Base-by-base conservation (phyloP, 1,139 yeast species). In the Suhomyces coccinellae region DNA sequence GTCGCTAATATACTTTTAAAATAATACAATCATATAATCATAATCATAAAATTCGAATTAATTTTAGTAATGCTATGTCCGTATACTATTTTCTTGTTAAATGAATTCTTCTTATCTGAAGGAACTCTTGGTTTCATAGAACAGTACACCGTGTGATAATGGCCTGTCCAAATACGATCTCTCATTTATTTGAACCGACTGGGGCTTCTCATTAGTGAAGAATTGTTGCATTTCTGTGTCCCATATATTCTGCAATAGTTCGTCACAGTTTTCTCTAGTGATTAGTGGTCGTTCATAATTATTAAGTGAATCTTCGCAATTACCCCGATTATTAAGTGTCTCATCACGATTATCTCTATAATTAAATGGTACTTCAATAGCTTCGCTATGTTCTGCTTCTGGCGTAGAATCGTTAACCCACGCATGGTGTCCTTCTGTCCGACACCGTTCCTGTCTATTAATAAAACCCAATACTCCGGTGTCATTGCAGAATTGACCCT, bases 31-130 rank as follows among this genome's bases (percentile, higher is more conserved):
- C n/a, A 20, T 6, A 20, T 20, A 4, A 17, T 20, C 24, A 20
- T 20, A 20, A 20, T 20, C 24, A 20, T 20, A 20, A 9, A 20
- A 20, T 20, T 20, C 20, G 20, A 17, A 17, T 17, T 17, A 17
- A 17, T 17, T 17, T 4, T 17, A 6, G 6, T 17, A 17, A 4
- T 17, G 6, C 6, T 4, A 17, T 4, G 20, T 4, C 6, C 4
- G 20, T 17, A 17, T 17, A 6, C 58, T 82, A 7, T 65, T 83
- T 26, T 75, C 85, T 11, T 91, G 27, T 11, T 26, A 26, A 26
- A 5, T 26, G 7, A 7, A 8, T 3, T 4, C 4, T 7, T 11
- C 27, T 26, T 26, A 26, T 11, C 20, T 20, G 8, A 20, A 20
- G 9, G 24, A 20, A 6, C 24, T 20, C 24, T 6, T 20, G 24